These are phyloP conservation scores for Mycena vitilis DNA, from an alignment of 768 basidiomycete genomes.

Conservation along the genomic window DNA sequence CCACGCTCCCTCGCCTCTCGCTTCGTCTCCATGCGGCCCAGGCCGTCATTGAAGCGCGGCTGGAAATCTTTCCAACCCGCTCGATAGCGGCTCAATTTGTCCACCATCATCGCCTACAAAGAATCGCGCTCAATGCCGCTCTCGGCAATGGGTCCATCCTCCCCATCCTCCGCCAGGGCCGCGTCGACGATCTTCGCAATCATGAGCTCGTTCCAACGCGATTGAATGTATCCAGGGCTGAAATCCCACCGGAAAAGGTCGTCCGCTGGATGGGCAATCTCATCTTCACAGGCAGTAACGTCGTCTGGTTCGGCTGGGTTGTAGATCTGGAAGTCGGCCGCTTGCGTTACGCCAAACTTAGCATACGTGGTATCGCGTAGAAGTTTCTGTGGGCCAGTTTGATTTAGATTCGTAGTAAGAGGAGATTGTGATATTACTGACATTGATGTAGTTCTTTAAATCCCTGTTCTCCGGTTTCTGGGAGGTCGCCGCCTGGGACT, in stretches of 20 bases:
- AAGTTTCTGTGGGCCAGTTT: constrained; percentile 16
- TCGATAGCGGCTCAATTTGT: constrained; percentile 21
- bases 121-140: constrained; percentile 17
- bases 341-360: constrained; percentile 24
- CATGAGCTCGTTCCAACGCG: constrained; percentile 30
- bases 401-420: constrained; percentile 20
- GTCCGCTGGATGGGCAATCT: constrained; percentile 3
- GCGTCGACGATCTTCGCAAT: constrained; percentile 22
- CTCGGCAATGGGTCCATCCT: constrained; percentile 16
- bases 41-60: constrained; percentile 17
- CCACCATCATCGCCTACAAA: constrained; percentile 22
- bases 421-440: constrained; percentile 10
- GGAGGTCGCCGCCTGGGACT: constrained; percentile 5
- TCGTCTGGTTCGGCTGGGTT: constrained; percentile 14
- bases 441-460: constrained; percentile 16
- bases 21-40: constrained; percentile 24
- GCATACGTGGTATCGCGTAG: constrained; percentile 21
- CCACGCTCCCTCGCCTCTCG: constrained; percentile 27
- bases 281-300: constrained; percentile 21
- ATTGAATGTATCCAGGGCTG: constrained; percentile 24
- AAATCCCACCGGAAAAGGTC: constrained; percentile 30
- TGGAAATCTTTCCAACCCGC: constrained; percentile 28
- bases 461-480: constrained; percentile 14
- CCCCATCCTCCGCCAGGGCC: constrained; percentile 18
- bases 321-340: constrained; percentile 24